These are phyloP conservation scores for Ophiocordyceps polyrhachis-furcata DNA, from an alignment of 2,329 filamentous ascomycete genomes.

Conservation along the genomic window DNA sequence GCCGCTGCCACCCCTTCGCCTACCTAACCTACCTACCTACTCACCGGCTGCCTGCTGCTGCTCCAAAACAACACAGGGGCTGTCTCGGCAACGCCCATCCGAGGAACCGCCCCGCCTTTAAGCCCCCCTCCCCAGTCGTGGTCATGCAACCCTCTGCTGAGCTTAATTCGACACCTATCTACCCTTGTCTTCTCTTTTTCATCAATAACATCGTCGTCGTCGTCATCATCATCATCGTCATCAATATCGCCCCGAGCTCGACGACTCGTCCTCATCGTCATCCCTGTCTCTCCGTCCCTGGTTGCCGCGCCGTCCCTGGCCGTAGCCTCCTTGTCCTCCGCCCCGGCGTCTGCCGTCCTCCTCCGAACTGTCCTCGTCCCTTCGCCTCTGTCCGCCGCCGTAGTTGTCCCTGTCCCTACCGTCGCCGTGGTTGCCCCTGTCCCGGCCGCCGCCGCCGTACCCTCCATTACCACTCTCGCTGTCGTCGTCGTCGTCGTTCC, in stretches of 20 bases:
- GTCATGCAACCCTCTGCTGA: not conserved
- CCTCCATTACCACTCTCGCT: conserved; percentile 5
- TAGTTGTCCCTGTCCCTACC: conserved; percentile 4
- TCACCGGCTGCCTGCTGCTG: not conserved
- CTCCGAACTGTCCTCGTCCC: conserved; percentile 1
- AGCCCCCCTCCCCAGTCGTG: not conserved
- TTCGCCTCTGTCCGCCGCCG: conserved; percentile 1
- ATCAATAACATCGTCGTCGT: not conserved
- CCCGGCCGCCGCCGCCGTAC: conserved; percentile 5
- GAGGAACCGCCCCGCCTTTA: not conserved
- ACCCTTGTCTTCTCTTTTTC: not conserved
- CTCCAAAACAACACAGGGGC: not conserved
- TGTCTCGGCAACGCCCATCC: conserved; percentile 1
- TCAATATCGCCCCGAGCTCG: not conserved
- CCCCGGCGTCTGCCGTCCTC: not conserved
- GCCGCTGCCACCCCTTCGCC: not conserved
- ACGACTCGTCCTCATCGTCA: not conserved
- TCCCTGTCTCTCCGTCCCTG: not conserved
- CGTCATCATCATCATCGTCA: not conserved
- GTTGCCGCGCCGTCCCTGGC: not conserved
- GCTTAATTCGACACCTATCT: not conserved
- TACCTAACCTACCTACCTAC: not conserved
- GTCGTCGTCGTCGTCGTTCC: conserved; percentile 3
- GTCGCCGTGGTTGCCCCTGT: conserved; percentile 1
- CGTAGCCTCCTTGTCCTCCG: not conserved